These are phyloP conservation scores for Cladophialophora chaetospira DNA, from an alignment of 2,329 filamentous ascomycete species.

Conservation along the genomic window DNA sequence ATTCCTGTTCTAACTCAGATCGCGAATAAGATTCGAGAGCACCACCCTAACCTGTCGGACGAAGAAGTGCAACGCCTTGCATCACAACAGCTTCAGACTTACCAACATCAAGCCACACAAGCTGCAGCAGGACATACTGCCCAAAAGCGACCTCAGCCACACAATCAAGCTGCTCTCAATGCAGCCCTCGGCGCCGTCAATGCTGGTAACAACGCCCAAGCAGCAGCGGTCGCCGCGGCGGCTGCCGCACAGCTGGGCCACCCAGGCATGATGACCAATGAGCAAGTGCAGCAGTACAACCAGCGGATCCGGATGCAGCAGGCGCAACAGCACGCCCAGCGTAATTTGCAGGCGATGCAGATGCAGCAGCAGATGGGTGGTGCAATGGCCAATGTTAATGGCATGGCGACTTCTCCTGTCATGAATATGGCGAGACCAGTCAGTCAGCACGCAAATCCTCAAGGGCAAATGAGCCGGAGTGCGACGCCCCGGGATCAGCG, in stretches of 20 bases:
- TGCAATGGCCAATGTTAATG: slow-evolving; percentile 28
- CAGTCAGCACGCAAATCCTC: slow-evolving; percentile 30
- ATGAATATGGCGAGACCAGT: slow-evolving; percentile 44
- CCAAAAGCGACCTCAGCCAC: slow-evolving; percentile 35
- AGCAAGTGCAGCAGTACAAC: slow-evolving; percentile 54
- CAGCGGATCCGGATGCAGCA: slow-evolving; percentile 58
- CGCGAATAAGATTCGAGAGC: slow-evolving; percentile 54
- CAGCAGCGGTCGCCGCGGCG: slow-evolving; percentile 30
- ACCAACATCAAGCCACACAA: slow-evolving; percentile 47
- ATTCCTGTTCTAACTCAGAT: slow-evolving; percentile 58
- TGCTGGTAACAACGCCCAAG: slow-evolving; percentile 40
- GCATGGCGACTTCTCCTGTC: slow-evolving; percentile 45
- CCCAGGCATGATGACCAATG: slow-evolving; percentile 46
- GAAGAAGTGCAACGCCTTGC: slow-evolving; percentile 59
- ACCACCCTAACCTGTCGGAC: slow-evolving; percentile 53
- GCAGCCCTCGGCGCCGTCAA: slow-evolving; percentile 50
- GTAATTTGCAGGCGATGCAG: slow-evolving; percentile 30
- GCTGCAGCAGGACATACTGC: slow-evolving; percentile 34
- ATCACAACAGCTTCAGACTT: slow-evolving; percentile 50
- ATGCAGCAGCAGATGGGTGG: slow-evolving; percentile 37
- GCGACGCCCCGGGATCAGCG: slow-evolving; percentile 51
- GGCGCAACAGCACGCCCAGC: slow-evolving; percentile 40
- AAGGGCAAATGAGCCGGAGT: slow-evolving; percentile 45
- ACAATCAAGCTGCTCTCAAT: slow-evolving; percentile 56
- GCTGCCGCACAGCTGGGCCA: slow-evolving; percentile 32